These are phyloP conservation scores for Lachnellula subtilissima DNA, from an alignment of 2,329 filamentous ascomycete species.

Conservation along the genomic window DNA sequence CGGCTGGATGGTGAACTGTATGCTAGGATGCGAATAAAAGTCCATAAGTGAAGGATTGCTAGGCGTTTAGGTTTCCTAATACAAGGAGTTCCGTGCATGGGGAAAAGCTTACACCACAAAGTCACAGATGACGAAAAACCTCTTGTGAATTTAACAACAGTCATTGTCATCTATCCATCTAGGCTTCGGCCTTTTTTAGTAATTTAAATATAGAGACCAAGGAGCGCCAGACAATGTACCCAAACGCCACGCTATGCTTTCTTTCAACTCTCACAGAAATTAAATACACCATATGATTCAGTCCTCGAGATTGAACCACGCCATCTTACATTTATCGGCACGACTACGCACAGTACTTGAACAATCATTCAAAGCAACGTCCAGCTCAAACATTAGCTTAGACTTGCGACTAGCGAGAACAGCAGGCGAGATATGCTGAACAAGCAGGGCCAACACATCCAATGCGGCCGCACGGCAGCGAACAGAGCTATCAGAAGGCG, in stretches of 20 bases:
- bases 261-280: not conserved
- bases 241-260: not conserved
- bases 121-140: not conserved
- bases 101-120: not conserved
- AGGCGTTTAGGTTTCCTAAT: conserved; percentile 1
- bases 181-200: too few relatives aligned
- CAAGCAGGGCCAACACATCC: conserved; percentile 25
- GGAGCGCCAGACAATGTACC: conserved; percentile 5
- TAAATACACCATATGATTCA: not conserved
- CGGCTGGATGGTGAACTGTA: not conserved
- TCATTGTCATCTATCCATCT: not conserved
- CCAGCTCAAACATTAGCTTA: conserved; percentile 22
- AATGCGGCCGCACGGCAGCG: conserved; percentile 24
- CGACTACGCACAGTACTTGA: conserved; percentile 22
- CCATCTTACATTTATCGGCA: conserved; percentile 22
- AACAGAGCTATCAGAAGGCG: conserved; percentile 22
- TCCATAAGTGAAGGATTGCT: not conserved
- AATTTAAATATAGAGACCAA: not conserved
- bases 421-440: conserved; percentile 13
- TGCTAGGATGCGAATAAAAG: conserved; percentile 1
- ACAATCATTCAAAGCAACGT: conserved; percentile 25
- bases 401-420: conserved; percentile 15
- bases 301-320: conserved; percentile 22
- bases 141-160: not conserved
- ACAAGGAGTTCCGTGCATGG: not conserved